Conservation (phyloP, 2,329 filamentous ascomycete species). For the Colletotrichum lupini region DNA sequence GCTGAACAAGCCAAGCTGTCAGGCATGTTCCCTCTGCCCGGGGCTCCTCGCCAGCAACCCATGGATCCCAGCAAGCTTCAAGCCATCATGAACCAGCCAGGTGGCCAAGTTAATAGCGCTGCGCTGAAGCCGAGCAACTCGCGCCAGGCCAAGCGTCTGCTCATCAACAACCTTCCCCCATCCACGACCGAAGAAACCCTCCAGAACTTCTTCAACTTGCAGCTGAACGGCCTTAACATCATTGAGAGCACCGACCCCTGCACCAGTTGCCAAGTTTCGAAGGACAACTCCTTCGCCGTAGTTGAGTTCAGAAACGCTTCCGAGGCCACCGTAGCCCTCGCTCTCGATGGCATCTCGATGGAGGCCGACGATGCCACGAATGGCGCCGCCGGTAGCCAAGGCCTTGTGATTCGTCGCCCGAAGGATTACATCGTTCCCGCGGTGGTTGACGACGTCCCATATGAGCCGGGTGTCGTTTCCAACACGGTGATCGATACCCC, state of each 20-base stretch:
- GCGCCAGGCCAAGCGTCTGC: constrained; percentile 91
- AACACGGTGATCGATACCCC: constrained; percentile 88
- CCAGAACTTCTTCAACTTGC: constrained; percentile 91
- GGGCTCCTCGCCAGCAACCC: constrained; percentile 91
- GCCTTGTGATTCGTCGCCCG: constrained; percentile 83
- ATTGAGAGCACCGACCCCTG: constrained; percentile 87
- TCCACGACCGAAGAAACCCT: constrained; percentile 80
- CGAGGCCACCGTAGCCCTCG: constrained; percentile 91
- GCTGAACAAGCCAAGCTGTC: constrained; percentile 99
- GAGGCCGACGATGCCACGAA: constrained; percentile 74
- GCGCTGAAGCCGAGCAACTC: constrained; percentile 92
- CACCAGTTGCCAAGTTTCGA: constrained; percentile 82
- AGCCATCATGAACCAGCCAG: constrained; percentile 93
- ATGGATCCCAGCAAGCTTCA: constrained; percentile 96
- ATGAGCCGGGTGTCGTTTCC: constrained; percentile 81
- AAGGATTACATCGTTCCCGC: constrained; percentile 98
- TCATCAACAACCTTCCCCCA: constrained; percentile 84
- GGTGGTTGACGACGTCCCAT: constrained; percentile 76
- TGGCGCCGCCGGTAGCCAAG: constrained; percentile 59
- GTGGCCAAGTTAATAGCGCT: constrained; percentile 76
- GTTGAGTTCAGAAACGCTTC: constrained; percentile 89
- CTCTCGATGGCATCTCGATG: constrained; percentile 91
- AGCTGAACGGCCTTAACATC: constrained; percentile 96
- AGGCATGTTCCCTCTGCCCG: constrained; percentile 97
- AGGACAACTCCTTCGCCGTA: constrained; percentile 83